Percentiles rank a stretch among this genome's conserved stretches.
Conservation (phyloP, 2,329 filamentous ascomycete genomes). For the Monilinia polystroma region DNA sequence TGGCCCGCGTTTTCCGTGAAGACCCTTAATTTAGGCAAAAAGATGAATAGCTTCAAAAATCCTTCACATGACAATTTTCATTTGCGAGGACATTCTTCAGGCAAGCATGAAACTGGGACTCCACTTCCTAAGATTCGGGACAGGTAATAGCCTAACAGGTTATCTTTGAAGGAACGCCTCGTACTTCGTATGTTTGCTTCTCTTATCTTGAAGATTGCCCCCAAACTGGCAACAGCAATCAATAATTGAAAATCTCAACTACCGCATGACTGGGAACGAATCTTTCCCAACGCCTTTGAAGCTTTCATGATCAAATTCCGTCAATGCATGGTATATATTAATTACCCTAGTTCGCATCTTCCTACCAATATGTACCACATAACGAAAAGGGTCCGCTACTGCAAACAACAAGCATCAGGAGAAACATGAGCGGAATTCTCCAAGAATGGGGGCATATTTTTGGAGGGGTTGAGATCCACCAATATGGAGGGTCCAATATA, state of each 20-base stretch:
- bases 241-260: conserved; percentile 1
- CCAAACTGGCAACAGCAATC: neutral
- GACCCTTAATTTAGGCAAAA: conserved; percentile 16
- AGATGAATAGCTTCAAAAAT: conserved; percentile 9
- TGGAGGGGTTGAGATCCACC: conserved; percentile 13
- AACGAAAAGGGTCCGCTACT: conserved; percentile 13
- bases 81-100: neutral
- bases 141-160: neutral
- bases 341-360: neutral
- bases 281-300: conserved; percentile 3
- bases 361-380: conserved; percentile 4
- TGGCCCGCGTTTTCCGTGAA: conserved; percentile 13
- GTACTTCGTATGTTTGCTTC: neutral
- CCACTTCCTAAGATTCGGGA: conserved; percentile 2
- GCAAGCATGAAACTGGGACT: neutral
- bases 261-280: conserved; percentile 15
- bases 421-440: conserved; percentile 8
- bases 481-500: neutral
- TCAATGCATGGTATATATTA: conserved; percentile 11
- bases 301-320: conserved; percentile 13
- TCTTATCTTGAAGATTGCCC: neutral
- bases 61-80: neutral
- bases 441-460: conserved; percentile 11
- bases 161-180: too few species aligned
- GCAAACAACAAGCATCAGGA: conserved; percentile 9